phyloP scores from a whole-genome alignment of 805 yeast species.

The Saccharomycopsis fibuligera region DNA sequence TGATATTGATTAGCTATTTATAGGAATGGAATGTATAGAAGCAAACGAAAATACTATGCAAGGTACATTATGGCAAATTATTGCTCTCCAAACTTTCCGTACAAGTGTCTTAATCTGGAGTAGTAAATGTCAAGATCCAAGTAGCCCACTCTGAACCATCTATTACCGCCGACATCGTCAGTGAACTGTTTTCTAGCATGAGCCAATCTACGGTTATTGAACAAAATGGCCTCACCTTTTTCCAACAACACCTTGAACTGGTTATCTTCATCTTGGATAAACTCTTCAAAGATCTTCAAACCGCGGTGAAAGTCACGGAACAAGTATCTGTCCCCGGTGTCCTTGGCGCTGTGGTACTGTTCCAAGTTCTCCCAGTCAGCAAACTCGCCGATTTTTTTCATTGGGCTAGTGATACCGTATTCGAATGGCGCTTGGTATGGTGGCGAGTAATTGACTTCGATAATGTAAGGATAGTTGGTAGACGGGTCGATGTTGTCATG shows the following conservation, averaged over 20 bases:
- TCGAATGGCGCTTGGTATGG: conserved; percentile 81
- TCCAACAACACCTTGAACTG: conserved; percentile 48
- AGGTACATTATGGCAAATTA: no score
- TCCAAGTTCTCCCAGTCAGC: conserved; percentile 18
- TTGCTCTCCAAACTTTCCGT: conserved; percentile 14
- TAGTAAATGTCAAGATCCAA: conserved; percentile 64
- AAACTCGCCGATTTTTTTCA: conserved; percentile 22
- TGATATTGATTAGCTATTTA: not conserved
- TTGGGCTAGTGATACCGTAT: conserved; percentile 39
- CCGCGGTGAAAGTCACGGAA: conserved; percentile 57
- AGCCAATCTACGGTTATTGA: conserved; percentile 63
- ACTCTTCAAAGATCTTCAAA: conserved; percentile 51
- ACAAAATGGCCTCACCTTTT: conserved; percentile 58
- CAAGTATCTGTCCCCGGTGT: conserved; percentile 34
- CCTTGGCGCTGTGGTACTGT: conserved; percentile 28
- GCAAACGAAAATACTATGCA: not conserved
- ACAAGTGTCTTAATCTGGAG: conserved; percentile 44
- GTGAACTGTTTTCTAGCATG: conserved; percentile 55
- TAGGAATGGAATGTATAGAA: not conserved
- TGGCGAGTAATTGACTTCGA: conserved; percentile 68
- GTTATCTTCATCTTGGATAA: conserved; percentile 45
- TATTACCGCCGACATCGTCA: conserved; percentile 38
- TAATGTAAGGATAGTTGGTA: conserved; percentile 34
- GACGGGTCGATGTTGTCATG: conserved; percentile 29
- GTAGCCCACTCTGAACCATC: conserved; percentile 76